These are phyloP conservation scores for Pleodorina starrii DNA, from an alignment of 139 green algal genomes.

Conservation along the genomic window DNA sequence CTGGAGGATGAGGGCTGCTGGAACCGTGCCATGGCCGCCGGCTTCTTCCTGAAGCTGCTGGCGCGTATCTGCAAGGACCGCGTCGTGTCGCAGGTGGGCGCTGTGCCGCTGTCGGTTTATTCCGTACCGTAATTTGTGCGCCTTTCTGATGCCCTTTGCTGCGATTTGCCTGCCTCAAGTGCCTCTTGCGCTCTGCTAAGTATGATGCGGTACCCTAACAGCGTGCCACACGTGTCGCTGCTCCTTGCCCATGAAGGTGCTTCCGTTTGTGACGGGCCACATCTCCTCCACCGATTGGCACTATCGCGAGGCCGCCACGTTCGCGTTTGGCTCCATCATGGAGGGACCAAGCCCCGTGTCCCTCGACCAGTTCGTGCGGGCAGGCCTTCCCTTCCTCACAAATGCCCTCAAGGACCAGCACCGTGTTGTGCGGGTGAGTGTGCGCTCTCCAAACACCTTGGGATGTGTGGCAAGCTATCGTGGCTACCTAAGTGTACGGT, in stretches of 20 bases:
- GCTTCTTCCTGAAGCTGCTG: slow-evolving; percentile 91
- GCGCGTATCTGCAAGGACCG: slow-evolving; percentile 81
- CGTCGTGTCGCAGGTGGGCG: slow-evolving; percentile 87
- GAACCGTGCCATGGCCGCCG: slow-evolving; percentile 94
- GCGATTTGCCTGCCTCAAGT: too few relatives aligned
- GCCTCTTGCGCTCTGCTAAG: too few relatives aligned
- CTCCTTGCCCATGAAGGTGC: background rate
- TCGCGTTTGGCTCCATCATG: slow-evolving; percentile 97
- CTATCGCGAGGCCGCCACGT: slow-evolving; percentile 94
- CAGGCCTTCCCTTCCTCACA: slow-evolving; percentile 85
- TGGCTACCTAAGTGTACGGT: too few relatives aligned
- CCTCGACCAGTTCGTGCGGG: slow-evolving; percentile 79
- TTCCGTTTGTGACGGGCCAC: slow-evolving; percentile 67
- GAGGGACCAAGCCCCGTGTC: slow-evolving; percentile 85
- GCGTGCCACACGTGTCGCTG: too few relatives aligned
- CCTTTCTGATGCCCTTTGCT: too few relatives aligned
- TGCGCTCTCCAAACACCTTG: too few relatives aligned
- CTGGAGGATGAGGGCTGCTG: slow-evolving; percentile 89
- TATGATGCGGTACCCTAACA: too few relatives aligned
- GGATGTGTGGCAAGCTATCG: too few relatives aligned
- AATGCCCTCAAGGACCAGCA: slow-evolving; percentile 45
- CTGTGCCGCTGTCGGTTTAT: too few relatives aligned
- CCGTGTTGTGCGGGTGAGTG: slow-evolving; percentile 37
- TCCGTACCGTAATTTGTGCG: too few relatives aligned
- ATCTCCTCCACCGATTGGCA: slow-evolving; percentile 93